Conservation (phyloP, 163 green algal genomes). For the Volvox carteri region DNA sequence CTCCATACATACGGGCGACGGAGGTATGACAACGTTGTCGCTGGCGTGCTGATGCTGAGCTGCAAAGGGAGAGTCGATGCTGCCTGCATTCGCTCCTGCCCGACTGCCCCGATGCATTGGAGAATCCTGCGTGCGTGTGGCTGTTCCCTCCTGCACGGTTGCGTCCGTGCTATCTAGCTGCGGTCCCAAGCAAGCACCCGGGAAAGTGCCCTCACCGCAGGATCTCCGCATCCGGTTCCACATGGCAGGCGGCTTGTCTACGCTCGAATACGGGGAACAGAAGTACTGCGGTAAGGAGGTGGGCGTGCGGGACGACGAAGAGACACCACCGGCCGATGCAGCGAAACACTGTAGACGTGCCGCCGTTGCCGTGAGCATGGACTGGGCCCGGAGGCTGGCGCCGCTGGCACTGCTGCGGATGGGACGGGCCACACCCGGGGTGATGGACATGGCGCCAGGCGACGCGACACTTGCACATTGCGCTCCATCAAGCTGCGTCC, state of each 20-base stretch:
- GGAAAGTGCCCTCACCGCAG: background rate
- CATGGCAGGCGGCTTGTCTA: background rate
- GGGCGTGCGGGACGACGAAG: background rate
- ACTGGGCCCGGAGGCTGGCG: constrained; percentile 15
- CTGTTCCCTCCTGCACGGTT: background rate
- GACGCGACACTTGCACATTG: background rate
- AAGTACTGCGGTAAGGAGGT: background rate
- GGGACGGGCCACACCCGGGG: background rate
- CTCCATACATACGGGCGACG: background rate
- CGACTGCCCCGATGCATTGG: background rate
- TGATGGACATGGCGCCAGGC: background rate
- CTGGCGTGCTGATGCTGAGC: background rate
- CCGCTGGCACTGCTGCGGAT: background rate
- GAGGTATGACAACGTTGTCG: background rate
- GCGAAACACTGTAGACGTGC: background rate
- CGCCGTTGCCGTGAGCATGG: constrained; percentile 6
- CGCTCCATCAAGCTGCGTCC: constrained; percentile 23
- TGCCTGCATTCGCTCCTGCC: background rate
- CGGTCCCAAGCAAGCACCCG: background rate
- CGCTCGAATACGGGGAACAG: background rate
- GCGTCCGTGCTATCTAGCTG: background rate
- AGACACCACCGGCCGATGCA: background rate
- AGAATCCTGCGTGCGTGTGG: background rate
- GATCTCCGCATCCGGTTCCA: constrained; percentile 2
- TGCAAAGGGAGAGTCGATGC: background rate